phyloP scores from a whole-genome alignment of 1,284 basidiomycete genomes.

The Rhizoctonia solani region DNA sequence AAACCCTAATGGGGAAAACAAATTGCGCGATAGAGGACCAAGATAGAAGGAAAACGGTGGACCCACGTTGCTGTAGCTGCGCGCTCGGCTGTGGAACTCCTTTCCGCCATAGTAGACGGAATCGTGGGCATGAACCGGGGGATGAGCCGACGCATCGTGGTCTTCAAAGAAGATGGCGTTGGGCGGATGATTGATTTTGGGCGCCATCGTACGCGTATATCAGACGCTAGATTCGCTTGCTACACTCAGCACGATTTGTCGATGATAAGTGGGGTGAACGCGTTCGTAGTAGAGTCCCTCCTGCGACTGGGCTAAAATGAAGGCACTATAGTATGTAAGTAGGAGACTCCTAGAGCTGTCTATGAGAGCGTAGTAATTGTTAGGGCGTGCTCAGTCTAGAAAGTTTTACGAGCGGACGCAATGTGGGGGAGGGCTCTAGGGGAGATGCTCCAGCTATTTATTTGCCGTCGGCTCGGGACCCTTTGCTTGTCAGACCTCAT shows the following conservation, averaged over 20 bases:
- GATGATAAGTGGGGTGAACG: conserved; percentile 5
- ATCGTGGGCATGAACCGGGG: conserved; percentile 67
- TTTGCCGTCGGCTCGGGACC: conserved; percentile 7
- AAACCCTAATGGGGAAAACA: not conserved
- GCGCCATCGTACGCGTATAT: conserved; percentile 4
- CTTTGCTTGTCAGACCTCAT: conserved; percentile 8
- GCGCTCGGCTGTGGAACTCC: conserved; percentile 73
- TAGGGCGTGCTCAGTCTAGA: not conserved
- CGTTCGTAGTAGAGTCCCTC: not conserved
- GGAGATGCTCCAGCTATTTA: conserved; percentile 19
- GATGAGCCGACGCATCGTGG: conserved; percentile 45
- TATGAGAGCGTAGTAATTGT: not conserved
- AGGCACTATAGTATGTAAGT: not conserved
- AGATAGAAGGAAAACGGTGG: conserved; percentile 22
- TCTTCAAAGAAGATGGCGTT: conserved; percentile 71
- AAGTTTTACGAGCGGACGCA: conserved; percentile 9
- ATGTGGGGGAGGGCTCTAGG: conserved; percentile 24
- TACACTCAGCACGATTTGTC: not conserved
- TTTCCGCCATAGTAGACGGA: conserved; percentile 80
- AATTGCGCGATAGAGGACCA: conserved; percentile 14
- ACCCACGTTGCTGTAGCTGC: conserved; percentile 83
- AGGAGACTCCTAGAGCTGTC: not conserved
- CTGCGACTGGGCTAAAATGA: conserved; percentile 8
- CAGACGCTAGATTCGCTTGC: not conserved
- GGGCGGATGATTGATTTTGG: conserved; percentile 49